phyloP scores from a whole-genome alignment of 768 basidiomycete species.

The Collybia sordida region DNA sequence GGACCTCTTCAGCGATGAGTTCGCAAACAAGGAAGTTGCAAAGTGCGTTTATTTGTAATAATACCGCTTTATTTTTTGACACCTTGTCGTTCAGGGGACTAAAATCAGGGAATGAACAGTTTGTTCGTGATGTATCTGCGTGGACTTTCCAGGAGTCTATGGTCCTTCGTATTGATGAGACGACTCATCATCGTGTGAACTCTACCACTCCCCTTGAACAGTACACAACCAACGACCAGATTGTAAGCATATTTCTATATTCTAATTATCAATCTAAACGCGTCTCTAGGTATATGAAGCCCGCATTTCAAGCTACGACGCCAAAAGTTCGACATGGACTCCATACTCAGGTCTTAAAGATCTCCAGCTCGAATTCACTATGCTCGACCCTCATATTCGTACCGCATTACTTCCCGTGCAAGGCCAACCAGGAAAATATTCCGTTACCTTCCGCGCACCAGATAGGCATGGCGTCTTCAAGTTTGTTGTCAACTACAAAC shows the following conservation, averaged over 20 bases:
- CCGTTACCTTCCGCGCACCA: slow-evolving; percentile 84
- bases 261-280: background rate
- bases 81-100: slow-evolving; percentile 40
- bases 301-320: slow-evolving; percentile 68
- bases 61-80: background rate
- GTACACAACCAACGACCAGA: slow-evolving; percentile 85
- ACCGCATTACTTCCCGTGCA: slow-evolving; percentile 64
- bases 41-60: slow-evolving; percentile 40
- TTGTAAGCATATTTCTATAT: slow-evolving; percentile 46
- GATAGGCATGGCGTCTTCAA: slow-evolving; percentile 99
- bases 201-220: slow-evolving; percentile 58
- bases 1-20: slow-evolving; percentile 77
- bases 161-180: slow-evolving; percentile 75
- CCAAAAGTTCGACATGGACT: slow-evolving; percentile 57
- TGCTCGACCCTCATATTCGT: slow-evolving; percentile 97
- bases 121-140: slow-evolving; percentile 70
- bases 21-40: slow-evolving; percentile 59
- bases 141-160: slow-evolving; percentile 92
- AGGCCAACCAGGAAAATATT: slow-evolving; percentile 65
- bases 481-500: slow-evolving; percentile 87
- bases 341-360: slow-evolving; percentile 74
- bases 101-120: slow-evolving; percentile 72
- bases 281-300: slow-evolving; percentile 67
- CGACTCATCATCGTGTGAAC: slow-evolving; percentile 71
- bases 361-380: slow-evolving; percentile 94